phyloP scores from a whole-genome alignment of 225 moss, liverwort and hornwort genomes.

The Pseudisothecium myosuroides region DNA sequence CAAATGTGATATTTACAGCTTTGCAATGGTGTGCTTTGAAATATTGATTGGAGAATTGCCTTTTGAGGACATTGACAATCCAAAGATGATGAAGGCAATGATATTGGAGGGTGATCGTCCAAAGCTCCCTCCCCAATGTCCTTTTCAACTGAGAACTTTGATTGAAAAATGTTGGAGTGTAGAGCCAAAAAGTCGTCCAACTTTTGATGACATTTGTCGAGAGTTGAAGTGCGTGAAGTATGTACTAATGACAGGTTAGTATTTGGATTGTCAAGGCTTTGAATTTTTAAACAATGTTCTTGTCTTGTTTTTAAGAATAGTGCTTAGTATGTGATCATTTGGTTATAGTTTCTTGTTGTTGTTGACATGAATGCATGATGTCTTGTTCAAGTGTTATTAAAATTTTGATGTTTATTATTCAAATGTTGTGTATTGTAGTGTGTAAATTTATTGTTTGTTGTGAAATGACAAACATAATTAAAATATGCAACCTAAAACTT shows the following conservation, averaged over 20 bases:
- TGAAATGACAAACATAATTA: not conserved
- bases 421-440: not conserved
- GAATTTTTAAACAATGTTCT: not conserved
- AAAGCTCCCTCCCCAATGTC: not conserved
- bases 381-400: accelerated
- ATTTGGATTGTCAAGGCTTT: accelerated
- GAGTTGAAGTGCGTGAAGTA: not conserved
- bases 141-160: not conserved
- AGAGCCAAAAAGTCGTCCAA: not conserved
- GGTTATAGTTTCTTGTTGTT: not conserved
- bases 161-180: not conserved
- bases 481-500: accelerated
- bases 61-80: accelerated
- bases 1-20: not conserved
- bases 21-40: not conserved
- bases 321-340: not conserved
- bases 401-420: not conserved
- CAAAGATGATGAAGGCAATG: not conserved
- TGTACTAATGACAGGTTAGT: not conserved
- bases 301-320: not conserved
- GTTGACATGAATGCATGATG: not conserved
- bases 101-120: not conserved
- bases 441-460: accelerated
- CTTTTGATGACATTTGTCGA: not conserved
- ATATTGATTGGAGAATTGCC: not conserved